Evolutionary conservation across 2,329 filamentous ascomycete genomes (phyloP).

Genomic region (Phoma sp.): DNA sequence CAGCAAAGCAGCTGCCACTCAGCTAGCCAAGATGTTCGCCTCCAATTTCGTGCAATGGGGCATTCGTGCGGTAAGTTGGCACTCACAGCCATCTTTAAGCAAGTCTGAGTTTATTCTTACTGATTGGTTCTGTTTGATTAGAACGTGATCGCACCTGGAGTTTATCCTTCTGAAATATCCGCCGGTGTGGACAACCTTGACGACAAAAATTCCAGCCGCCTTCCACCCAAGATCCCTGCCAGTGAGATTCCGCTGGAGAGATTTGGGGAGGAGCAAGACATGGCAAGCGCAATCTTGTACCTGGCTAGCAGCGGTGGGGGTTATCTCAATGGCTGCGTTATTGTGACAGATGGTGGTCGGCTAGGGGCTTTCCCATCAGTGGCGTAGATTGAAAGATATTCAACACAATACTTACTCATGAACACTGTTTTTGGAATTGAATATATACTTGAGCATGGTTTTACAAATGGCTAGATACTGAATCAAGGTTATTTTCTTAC

Average conservation of each 20-base stretch:
- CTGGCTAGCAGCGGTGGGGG: no score
- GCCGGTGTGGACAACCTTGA: not conserved
- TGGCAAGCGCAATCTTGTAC: not conserved
- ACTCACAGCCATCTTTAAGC: not conserved
- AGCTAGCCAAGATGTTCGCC: not conserved
- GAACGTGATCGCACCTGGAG: not conserved
- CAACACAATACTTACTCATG: no score
- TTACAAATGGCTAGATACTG: no score
- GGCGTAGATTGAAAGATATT: not conserved
- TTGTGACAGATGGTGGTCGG: no score
- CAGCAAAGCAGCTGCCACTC: not conserved
- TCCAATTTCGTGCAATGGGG: not conserved
- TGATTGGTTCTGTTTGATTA: no score
- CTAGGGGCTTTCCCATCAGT: not conserved
- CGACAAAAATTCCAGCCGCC: not conserved
- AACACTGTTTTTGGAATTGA: no score
- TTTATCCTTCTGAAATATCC: not conserved
- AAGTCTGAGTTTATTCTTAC: no score
- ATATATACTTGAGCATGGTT: no score
- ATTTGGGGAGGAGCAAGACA: not conserved
- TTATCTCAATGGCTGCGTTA: no score
- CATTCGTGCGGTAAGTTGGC: not conserved
- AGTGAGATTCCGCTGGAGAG: not conserved
- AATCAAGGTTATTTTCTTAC: no score
- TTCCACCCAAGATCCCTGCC: not conserved